A percentile compares a stretch with the other conserved stretches of the same genome.
phyloP scores from a whole-genome alignment of 2,329 filamentous ascomycete genomes.

The Fusarium fracticaudum region DNA sequence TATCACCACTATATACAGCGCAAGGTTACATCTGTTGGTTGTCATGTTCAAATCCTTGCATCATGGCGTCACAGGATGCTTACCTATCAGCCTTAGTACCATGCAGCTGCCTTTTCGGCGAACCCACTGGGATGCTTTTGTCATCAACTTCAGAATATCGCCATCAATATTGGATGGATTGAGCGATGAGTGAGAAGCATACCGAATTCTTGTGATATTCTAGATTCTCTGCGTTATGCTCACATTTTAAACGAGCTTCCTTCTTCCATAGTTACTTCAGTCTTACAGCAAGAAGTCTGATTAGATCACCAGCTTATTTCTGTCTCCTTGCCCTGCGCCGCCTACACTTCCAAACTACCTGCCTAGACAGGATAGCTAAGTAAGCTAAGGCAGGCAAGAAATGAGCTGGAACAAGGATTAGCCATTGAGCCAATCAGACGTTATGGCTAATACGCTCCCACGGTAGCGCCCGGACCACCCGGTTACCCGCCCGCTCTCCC shows the following conservation, averaged over 20 bases:
- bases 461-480: background rate
- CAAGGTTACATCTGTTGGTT: background rate
- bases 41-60: background rate
- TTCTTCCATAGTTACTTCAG: too few species aligned
- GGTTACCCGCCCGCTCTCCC: background rate
- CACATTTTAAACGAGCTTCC: too few species aligned
- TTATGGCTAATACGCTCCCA: background rate
- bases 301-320: rapidly evolving
- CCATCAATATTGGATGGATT: too few species aligned
- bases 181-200: too few species aligned
- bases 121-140: too few species aligned
- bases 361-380: background rate
- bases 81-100: background rate
- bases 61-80: background rate
- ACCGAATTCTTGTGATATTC: too few species aligned
- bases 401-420: background rate
- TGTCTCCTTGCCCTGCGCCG: too few species aligned
- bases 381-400: background rate
- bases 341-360: background rate
- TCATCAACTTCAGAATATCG: too few species aligned
- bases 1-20: background rate
- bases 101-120: background rate
- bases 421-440: rapidly evolving
- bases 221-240: too few species aligned
- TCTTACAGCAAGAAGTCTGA: too few species aligned